Conservation (phyloP, 371 early-diverging fungal species). For the Mortierella sp. region DNA sequence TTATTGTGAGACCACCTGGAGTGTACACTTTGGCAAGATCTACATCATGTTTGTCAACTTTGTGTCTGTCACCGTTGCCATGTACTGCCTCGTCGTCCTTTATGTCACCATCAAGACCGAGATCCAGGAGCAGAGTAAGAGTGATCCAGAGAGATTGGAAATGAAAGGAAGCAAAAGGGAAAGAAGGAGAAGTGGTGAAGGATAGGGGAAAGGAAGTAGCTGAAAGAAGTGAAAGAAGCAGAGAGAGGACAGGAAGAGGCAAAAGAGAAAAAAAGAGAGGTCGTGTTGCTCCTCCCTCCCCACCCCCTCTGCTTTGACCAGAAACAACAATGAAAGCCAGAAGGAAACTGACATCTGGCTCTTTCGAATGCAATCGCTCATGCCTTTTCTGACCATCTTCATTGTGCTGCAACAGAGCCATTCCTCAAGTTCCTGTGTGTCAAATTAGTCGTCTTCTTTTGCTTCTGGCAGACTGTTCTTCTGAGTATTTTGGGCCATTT, state of each 20-base stretch:
- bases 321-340: too few relatives aligned
- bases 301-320: too few relatives aligned
- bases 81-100: slow-evolving; percentile 53
- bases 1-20: slow-evolving; percentile 64
- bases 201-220: too few relatives aligned
- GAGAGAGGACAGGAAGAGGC: too few relatives aligned
- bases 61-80: slow-evolving; percentile 16
- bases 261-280: too few relatives aligned
- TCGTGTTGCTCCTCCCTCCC: too few relatives aligned
- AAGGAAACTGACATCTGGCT: too few relatives aligned
- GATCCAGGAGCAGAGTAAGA: slow-evolving; percentile 57
- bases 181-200: too few relatives aligned
- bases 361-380: too few relatives aligned
- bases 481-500: slow-evolving; percentile 32
- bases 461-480: slow-evolving; percentile 44
- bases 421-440: slow-evolving; percentile 55
- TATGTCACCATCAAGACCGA: slow-evolving; percentile 61
- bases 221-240: too few relatives aligned
- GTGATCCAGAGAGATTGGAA: too few relatives aligned
- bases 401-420: slow-evolving; percentile 24
- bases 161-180: too few relatives aligned
- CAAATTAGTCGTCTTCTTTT: slow-evolving; percentile 54
- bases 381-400: background rate
- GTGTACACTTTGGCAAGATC: slow-evolving; percentile 64
- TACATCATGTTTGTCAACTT: slow-evolving; percentile 57